Conservation (phyloP, 1,139 yeast genomes). For the Debaryomyces coudertii region DNA sequence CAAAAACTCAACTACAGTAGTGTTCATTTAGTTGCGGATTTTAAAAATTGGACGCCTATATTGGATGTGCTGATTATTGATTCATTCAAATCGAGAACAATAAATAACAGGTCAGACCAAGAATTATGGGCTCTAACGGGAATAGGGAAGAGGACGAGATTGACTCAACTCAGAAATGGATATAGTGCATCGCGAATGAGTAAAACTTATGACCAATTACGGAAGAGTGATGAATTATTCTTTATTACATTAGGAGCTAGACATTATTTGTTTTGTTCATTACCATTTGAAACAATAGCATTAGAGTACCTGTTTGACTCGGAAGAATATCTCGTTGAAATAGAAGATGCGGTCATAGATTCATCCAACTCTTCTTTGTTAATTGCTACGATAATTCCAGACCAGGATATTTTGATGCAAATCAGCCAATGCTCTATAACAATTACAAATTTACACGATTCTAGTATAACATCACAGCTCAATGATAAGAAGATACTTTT, state of each 20-base stretch:
- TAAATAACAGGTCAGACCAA: conserved; percentile 26
- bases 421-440: conserved; percentile 31
- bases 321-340: conserved; percentile 25
- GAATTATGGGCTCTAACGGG: conserved; percentile 57
- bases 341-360: conserved; percentile 24
- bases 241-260: conserved; percentile 20
- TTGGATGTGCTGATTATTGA: conserved; percentile 44
- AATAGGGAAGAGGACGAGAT: conserved; percentile 36
- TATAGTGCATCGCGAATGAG: conserved; percentile 31
- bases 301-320: conserved; percentile 30
- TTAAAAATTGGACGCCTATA: conserved; percentile 55
- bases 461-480: conserved; percentile 11
- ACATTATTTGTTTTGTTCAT: conserved; percentile 37
- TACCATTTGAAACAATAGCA: conserved; percentile 42
- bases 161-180: conserved; percentile 46
- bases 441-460: conserved; percentile 24
- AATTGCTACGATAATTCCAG: conserved; percentile 13
- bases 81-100: conserved; percentile 22
- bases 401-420: conserved; percentile 28
- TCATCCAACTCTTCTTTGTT: conserved; percentile 18
- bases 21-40: conserved; percentile 25
- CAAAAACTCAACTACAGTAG: conserved; percentile 17
- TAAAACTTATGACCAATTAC: conserved; percentile 31
- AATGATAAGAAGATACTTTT: conserved; percentile 19
- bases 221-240: conserved; percentile 29